phyloP scores from a whole-genome alignment of 768 basidiomycete genomes.

The Rubroboletus satanas region DNA sequence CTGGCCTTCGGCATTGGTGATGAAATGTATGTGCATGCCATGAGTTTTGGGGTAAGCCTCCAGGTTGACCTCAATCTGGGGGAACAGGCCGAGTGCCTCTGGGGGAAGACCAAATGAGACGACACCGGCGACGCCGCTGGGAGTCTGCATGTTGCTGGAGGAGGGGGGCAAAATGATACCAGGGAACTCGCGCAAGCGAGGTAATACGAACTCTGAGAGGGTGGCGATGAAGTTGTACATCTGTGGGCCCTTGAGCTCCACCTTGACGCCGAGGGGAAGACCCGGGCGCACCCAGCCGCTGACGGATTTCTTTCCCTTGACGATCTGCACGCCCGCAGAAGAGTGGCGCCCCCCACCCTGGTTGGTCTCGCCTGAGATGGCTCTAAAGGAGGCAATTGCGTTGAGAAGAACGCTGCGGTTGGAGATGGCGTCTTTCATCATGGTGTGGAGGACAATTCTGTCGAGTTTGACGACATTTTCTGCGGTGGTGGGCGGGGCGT shows the following conservation, averaged over 20 bases:
- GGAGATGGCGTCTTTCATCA: conserved; percentile 74
- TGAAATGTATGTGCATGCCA: conserved; percentile 93
- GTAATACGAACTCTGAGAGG: conserved; percentile 92
- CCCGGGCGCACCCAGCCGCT: conserved; percentile 83
- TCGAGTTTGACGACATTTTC: conserved; percentile 75
- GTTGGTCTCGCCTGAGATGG: conserved; percentile 79
- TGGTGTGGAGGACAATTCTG: conserved; percentile 79
- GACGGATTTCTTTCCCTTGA: conserved; percentile 61
- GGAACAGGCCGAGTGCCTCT: conserved; percentile 84
- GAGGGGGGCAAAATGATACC: conserved; percentile 79
- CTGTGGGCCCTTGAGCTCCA: conserved; percentile 82
- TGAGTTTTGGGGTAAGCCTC: conserved; percentile 83
- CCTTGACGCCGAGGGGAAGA: conserved; percentile 82
- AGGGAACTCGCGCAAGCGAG: conserved; percentile 84
- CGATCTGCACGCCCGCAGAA: conserved; percentile 74
- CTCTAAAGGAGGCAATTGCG: conserved; percentile 84
- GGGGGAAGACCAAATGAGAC: conserved; percentile 86
- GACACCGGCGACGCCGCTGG: conserved; percentile 79
- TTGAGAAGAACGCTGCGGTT: conserved; percentile 73
- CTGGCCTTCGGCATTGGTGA: conserved; percentile 83
- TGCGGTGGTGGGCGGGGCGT: conserved; percentile 60
- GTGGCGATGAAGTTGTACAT: conserved; percentile 94
- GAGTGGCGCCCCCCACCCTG: conserved; percentile 68
- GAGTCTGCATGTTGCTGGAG: conserved; percentile 64
- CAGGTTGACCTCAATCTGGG: conserved; percentile 91